These are phyloP conservation scores for Claviceps arundinis DNA, from an alignment of 2,329 filamentous ascomycete species.

Conservation along the genomic window DNA sequence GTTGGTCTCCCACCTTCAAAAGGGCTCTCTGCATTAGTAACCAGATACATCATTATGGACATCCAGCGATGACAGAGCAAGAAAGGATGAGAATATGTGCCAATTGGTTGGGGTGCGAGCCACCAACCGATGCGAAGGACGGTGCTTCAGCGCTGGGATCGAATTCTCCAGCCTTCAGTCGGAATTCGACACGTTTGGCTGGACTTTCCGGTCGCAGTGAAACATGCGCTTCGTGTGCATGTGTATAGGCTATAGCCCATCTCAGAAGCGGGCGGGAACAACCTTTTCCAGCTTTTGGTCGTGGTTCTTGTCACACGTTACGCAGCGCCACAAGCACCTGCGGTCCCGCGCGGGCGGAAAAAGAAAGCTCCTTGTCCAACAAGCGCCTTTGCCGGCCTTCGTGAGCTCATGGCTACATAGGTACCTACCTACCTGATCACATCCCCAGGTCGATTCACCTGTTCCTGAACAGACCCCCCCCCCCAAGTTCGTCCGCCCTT, in stretches of 20 bases:
- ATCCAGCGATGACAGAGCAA: background rate
- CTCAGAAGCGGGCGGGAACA: background rate
- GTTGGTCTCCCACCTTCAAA: background rate
- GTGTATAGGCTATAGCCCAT: background rate
- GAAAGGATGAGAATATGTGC: background rate
- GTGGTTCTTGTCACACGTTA: background rate
- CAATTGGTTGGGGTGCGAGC: background rate
- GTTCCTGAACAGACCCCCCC: too few relatives aligned
- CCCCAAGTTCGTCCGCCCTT: too few relatives aligned
- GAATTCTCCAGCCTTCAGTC: background rate
- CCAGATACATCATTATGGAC: background rate
- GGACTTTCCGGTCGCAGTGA: constrained; percentile 1
- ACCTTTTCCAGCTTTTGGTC: background rate
- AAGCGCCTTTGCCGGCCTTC: constrained; percentile 1
- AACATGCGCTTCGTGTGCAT: constrained; percentile 1
- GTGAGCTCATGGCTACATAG: too few relatives aligned
- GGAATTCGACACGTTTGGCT: constrained; percentile 1
- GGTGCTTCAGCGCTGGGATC: background rate
- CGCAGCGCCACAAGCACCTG: background rate
- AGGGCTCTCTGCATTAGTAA: background rate
- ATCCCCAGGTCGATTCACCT: too few relatives aligned
- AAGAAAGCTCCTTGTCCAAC: background rate
- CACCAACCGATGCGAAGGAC: background rate
- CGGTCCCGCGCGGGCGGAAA: constrained; percentile 1
- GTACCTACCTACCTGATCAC: too few relatives aligned